Conservation (phyloP, 1,139 yeast genomes). For the Debaryomycetaceae sp. region DNA sequence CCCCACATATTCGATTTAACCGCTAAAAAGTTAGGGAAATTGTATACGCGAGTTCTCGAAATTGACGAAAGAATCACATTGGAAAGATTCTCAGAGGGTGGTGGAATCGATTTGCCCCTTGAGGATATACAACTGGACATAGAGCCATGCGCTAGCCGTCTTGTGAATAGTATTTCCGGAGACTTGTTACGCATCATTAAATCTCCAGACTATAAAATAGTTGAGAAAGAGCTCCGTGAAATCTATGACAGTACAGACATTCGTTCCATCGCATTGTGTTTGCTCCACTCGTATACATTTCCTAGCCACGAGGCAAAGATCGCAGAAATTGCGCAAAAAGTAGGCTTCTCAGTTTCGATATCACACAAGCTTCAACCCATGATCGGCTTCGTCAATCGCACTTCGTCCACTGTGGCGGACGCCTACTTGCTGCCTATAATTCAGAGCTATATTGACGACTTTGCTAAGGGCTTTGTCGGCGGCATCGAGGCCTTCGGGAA, state of each 20-base stretch:
- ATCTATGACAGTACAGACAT: conserved; percentile 17
- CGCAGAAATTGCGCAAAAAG: conserved; percentile 23
- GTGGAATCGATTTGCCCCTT: conserved; percentile 18
- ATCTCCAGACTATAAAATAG: conserved; percentile 18
- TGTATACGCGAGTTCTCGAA: conserved; percentile 24
- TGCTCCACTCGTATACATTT: conserved; percentile 29
- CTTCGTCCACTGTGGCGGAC: conserved; percentile 36
- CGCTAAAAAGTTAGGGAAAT: conserved; percentile 14
- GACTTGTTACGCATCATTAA: conserved; percentile 22
- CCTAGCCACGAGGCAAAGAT: conserved; percentile 28
- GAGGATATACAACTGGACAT: conserved; percentile 2
- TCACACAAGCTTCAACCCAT: conserved; percentile 34
- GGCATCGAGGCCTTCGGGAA: conserved; percentile 34
- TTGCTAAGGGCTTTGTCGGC: conserved; percentile 34
- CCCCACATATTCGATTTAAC: conserved; percentile 13
- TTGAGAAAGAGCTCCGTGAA: conserved; percentile 13
- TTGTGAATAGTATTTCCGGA: conserved; percentile 24
- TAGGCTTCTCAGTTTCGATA: conserved; percentile 30
- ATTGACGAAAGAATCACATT: conserved; percentile 33
- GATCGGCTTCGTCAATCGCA: conserved; percentile 33
- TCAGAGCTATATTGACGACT: conserved; percentile 21
- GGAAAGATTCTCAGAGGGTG: conserved; percentile 26
- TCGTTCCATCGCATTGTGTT: conserved; percentile 26
- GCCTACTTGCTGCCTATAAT: conserved; percentile 33
- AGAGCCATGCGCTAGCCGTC: no score